Evolutionary conservation across 306 rosid species (phyloP), one percentile per base, ranked within the genome.

Genomic region (Castanea crenata): DNA sequence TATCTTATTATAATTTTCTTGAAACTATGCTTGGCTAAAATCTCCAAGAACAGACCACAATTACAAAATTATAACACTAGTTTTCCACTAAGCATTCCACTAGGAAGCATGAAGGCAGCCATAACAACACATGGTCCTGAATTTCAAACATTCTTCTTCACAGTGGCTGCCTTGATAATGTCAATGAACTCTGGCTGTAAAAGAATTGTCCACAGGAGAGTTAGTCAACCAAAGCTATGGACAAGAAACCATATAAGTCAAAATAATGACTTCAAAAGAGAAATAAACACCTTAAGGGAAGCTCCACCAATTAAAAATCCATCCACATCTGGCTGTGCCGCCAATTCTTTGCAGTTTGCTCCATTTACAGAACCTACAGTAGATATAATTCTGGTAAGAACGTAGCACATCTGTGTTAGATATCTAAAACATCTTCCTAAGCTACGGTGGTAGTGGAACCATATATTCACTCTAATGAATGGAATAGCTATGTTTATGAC

Each of bases 281-380:
- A 35, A 56, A 19, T 1, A 59, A 52, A 55, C 65, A 91, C 96
- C 97, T 92, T 90, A 46, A 92, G 85, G 63, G 97, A 94, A 88
- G 97, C 97, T 86, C 97, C 97, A 4, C 99, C 99, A 67, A 92
- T 97, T 87, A 94, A 86, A 90, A 94, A 94, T 58, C 97, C 99
- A 85, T 94, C 99, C 73, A 94, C 74, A 75, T 94, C 99, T 23
- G 90, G 90, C 84, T 92, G 94, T 35, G 77, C 78, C 72, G 97
- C 97, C 87, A 94, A 73, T 79, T 94, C 99, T 71, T 85, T 90
- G 91, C 90, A 58, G 86, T 94, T 94, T 77, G 88, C 95, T 77
- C 97, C 99, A 76, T 88, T 94, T 71, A 92, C 99, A 69, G 97
- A 94, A 72, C 99, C 98, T 94, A 79, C 64, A 80, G 55, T 65